Evolutionary conservation across 2,329 filamentous ascomycete genomes (phyloP), one percentile per base, ranked within the genome.

Genomic region (Colletotrichum tabaci): DNA sequence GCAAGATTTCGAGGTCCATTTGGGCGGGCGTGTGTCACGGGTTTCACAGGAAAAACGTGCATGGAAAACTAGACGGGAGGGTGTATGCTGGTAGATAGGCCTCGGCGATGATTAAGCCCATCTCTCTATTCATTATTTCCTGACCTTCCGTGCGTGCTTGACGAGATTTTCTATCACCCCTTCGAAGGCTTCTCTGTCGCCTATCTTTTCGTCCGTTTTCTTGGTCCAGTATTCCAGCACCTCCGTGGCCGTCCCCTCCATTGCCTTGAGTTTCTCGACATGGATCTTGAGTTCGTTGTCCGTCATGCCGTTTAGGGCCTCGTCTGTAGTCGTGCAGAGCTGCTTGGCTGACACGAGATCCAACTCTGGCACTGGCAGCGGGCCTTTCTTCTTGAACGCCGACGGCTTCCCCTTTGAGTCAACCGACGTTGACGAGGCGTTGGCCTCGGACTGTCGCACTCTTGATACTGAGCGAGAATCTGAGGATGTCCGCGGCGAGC

Each of bases 121-220:
- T 21, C n/a, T 55, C 56, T 72, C 69, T 72, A 47, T 55, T 56
- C 63, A 75, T 83, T 84, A 94, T 83, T 95, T 96, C 79, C 94
- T 89, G 67, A 94, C 91, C 83, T 95, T 94, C 80, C 94, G 88
- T 61, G 94, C 94, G 84, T 97, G 94, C 81, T 95, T 96, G 53
- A 98, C 96, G 75, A 98, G 82, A 81, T 98, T 98, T 83, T 98
- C 96, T 87, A 98, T 98, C 18, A 98, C 96, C 0, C 94, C 95
- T 80, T 98, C 96, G 80, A 98, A 96, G 3, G 95, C 94, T 80
- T 98, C 96, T 76, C 96, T 92, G 79, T 98, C 96, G 50, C 94
- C 94, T 74, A 97, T 85, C 77, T 96, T 94, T 76, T 95, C 94
- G 79, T 98, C 95, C 64, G 93, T 92, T 76, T 91, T 87, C 84